Percentiles rank a stretch among this genome's conserved stretches.
Evolutionary conservation across 768 basidiomycete species (phyloP).

Genomic region (Aureoboletus auriporus): DNA sequence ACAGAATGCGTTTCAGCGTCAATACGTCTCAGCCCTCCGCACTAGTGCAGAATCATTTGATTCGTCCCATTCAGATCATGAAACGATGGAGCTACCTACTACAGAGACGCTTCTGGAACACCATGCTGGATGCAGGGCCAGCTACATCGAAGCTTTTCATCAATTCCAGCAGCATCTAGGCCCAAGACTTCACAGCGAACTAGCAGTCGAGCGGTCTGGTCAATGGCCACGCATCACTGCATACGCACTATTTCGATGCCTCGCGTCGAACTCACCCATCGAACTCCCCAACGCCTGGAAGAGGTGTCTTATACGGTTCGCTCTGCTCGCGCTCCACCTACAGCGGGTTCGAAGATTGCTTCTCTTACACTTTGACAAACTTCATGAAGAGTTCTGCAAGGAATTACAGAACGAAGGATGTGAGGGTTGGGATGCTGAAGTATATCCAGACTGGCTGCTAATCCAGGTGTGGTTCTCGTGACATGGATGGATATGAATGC

Average conservation of each 20-base stretch:
- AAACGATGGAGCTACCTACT: not conserved
- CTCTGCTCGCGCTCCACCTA: conserved; percentile 23
- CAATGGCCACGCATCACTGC: conserved; percentile 33
- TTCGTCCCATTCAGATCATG: not conserved
- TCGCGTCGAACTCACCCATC: conserved; percentile 20
- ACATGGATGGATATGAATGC: not conserved
- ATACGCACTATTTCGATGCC: conserved; percentile 24
- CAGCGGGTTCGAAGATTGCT: conserved; percentile 37
- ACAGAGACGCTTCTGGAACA: not conserved
- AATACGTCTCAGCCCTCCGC: not conserved
- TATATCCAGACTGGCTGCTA: conserved; percentile 38
- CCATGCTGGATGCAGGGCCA: not conserved
- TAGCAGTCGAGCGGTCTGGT: not conserved
- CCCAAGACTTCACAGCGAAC: not conserved
- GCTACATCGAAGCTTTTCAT: not conserved
- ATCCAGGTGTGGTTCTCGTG: conserved; percentile 32
- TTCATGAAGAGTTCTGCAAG: conserved; percentile 27
- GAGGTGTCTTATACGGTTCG: conserved; percentile 22
- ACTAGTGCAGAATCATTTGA: not conserved
- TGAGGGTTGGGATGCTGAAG: conserved; percentile 14
- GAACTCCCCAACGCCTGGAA: conserved; percentile 24
- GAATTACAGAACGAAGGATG: conserved; percentile 20
- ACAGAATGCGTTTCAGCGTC: not conserved
- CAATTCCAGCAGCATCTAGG: not conserved
- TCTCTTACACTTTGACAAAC: conserved; percentile 10